Evolutionary conservation across 2,329 filamentous ascomycete species (phyloP).

Genomic region (Phaeosphaeriaceae sp.): DNA sequence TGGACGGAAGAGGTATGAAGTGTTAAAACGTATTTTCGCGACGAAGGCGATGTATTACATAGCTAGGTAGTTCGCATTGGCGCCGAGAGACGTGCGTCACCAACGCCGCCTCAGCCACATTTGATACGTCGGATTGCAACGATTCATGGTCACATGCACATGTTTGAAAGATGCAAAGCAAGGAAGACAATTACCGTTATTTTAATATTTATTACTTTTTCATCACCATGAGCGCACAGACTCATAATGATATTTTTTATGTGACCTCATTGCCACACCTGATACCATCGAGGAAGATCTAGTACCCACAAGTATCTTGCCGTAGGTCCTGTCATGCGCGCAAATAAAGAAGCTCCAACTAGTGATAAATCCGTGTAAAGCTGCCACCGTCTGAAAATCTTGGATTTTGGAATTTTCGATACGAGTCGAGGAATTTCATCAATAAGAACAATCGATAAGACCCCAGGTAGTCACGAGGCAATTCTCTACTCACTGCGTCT

Average conservation of each 20-base stretch:
- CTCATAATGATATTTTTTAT: not conserved
- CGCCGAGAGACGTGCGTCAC: slow-evolving; percentile 7
- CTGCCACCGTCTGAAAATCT: not conserved
- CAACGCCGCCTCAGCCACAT: slow-evolving; percentile 3
- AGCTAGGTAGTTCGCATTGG: not conserved
- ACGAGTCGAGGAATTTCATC: not conserved
- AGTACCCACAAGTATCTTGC: not conserved
- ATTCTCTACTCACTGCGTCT: slow-evolving; percentile 79
- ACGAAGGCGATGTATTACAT: not conserved
- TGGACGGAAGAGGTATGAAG: not conserved
- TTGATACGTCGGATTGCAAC: not conserved
- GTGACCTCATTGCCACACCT: not conserved
- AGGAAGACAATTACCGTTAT: too few species aligned
- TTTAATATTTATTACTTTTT: not conserved
- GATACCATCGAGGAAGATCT: not conserved
- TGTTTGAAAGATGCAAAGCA: too few species aligned
- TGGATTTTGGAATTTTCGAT: too few species aligned
- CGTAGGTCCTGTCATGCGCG: not conserved
- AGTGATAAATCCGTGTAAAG: not conserved
- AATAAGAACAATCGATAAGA: not conserved
- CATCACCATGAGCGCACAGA: too few species aligned
- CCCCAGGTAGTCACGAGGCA: not conserved
- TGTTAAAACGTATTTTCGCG: too few species aligned
- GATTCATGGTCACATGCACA: not conserved
- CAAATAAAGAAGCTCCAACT: not conserved